Base-by-base conservation (phyloP, 2,329 filamentous ascomycete species). In the Magnaporthiopsis rhizophila region DNA sequence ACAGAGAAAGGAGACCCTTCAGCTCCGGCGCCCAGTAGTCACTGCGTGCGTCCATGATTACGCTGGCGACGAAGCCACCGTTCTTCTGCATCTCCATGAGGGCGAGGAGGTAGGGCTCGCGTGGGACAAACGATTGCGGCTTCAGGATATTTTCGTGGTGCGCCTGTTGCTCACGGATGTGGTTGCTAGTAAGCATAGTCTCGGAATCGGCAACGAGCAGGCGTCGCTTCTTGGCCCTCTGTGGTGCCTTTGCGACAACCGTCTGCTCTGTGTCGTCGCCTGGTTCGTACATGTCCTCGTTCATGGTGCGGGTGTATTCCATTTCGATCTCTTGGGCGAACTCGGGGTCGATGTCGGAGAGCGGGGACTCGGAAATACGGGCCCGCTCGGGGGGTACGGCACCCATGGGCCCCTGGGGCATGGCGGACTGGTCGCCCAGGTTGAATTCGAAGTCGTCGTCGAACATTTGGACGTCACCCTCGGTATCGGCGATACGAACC, bases 1-100 rank as follows among this genome's bases (percentile, higher is more conserved):
- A 91, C 58, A 97, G 81, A 1, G 92, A 96, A n/a, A 98, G 80
- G 71, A 99, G 86, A n/a, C 90, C 92, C 66, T 91, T 89, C 26
- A 99, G 83, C 77, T 99, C 95, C 0, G 94, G 94, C 3, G 94
- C 94, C 93, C 92, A 97, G 58, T 86, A 86, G 68, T 86, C 83
- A 69, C 88, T 88, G 67, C 90, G 87, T 53, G 88, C 90, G 67
- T 93, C 91, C 63, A 90, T 88, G 78, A 97, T 88, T 67, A 97
- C 88, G 70, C 86, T 93, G 4, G 89, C 90, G 24, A 97, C 91
- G 71, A 99, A 98, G 56, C 88, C 91, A 64, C 95, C 94, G 64
- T 85, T 92, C 78, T 90, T 92, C 75, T 97, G 95, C 84, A 97
- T 89, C 70, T 93, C 91, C 81, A 97, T 89, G 28, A 99, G 80